Evolutionary conservation across 306 rosid genomes (phyloP).

Genomic region (Glycyrrhiza uralensis): DNA sequence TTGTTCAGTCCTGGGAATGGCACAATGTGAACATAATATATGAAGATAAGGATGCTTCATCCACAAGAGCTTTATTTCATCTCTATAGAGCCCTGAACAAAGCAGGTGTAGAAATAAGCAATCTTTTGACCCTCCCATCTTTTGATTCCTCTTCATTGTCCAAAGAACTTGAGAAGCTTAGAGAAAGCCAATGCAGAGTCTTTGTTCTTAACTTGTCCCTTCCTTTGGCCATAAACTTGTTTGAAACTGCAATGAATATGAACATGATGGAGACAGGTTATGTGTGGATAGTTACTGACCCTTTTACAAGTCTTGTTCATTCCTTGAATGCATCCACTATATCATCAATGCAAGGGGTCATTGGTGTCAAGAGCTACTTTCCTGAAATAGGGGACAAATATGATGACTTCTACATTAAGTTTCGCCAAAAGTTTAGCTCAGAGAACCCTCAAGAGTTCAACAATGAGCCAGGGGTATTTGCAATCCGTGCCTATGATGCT

Average conservation of each 20-base stretch:
- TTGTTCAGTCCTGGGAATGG: slow-evolving; percentile 48
- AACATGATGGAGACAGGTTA: slow-evolving; percentile 47
- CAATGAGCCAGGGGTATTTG: slow-evolving; percentile 44
- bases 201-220: slow-evolving; percentile 41
- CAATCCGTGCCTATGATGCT: slow-evolving; percentile 53
- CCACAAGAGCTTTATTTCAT: slow-evolving; percentile 31
- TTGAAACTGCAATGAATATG: slow-evolving; percentile 39
- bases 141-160: slow-evolving; percentile 37
- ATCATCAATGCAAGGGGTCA: slow-evolving; percentile 50
- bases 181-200: slow-evolving; percentile 32
- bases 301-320: slow-evolving; percentile 47
- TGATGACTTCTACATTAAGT: slow-evolving; percentile 19
- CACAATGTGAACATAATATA: slow-evolving; percentile 32
- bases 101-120: slow-evolving; percentile 24
- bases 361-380: slow-evolving; percentile 44
- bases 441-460: slow-evolving; percentile 35
- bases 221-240: slow-evolving; percentile 33
- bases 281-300: slow-evolving; percentile 57
- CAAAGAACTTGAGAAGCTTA: slow-evolving; percentile 40
- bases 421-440: slow-evolving; percentile 23
- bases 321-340: slow-evolving; percentile 43
- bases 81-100: slow-evolving; percentile 30
- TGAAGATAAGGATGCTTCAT: slow-evolving; percentile 37
- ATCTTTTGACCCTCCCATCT: slow-evolving; percentile 34
- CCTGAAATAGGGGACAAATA: neutral